Evolutionary conservation across 2,329 filamentous ascomycete species (phyloP), one percentile per base, ranked within the genome.

Genomic region (Ophiostoma fasciatum): DNA sequence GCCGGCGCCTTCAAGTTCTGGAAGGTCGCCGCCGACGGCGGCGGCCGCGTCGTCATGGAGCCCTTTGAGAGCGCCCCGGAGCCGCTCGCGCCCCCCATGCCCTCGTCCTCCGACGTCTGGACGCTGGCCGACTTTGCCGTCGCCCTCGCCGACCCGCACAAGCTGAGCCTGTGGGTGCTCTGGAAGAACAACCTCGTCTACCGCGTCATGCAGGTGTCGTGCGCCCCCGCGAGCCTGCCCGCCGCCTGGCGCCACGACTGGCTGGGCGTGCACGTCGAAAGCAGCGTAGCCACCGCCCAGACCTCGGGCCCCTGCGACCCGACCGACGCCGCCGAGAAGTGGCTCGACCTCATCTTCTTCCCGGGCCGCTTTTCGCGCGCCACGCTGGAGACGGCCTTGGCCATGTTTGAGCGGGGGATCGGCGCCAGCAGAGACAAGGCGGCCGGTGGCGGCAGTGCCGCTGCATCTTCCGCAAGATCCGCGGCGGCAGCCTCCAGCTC

Each of bases 1-100:
- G 72, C 77, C 28, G 82, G 90, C 25, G 79, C 88, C 51, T 96
- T 98, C 66, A 96, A 94, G 55, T 87, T 98, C 52, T 98, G 87
- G 83, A 67, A 62, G 45, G 58, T 74, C n/a, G 71, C 72, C 36
- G 71, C 80, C 14, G 71, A 76, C 45, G 71, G 77, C 36, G 69
- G 69, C 46, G 66, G 79, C 48, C 64, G 61, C 3, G 54, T 84
- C 15, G 65, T 75, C 8, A 64, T 92, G 12, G 69, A 74, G 43
- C 28, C 35, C 12, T 30, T 46, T 12, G 41, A 36, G 14, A 83
- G 92, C 47, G 60, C 83, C 17, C 63, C 68, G 10, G 51, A 61
- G 7, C 62, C 67, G 11, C 62, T 90, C 22, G 65, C 78, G 19
- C 81, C 85, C 2, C 71, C 72, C 41, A 76, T 66, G 50, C 77